Conservation (phyloP, 2,329 filamentous ascomycete species). For the Hymenoscyphus scutula region DNA sequence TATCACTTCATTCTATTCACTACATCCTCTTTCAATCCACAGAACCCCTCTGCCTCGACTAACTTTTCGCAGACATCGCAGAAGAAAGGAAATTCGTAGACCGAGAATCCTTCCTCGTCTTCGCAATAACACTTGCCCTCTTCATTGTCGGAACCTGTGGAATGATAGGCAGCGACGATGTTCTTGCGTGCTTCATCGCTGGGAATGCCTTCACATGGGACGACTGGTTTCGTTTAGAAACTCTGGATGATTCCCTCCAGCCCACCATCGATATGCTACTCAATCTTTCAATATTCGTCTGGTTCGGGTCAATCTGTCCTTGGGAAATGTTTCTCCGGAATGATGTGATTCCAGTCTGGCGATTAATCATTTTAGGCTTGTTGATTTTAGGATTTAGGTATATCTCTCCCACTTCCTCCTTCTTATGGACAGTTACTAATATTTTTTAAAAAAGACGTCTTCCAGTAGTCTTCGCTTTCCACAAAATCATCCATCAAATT, state of each 20-base stretch:
- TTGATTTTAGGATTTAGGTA: slow-evolving; percentile 70
- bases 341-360: slow-evolving; percentile 67
- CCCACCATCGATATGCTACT: slow-evolving; percentile 93
- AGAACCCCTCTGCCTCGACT: not conserved
- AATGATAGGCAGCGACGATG: slow-evolving; percentile 88
- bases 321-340: slow-evolving; percentile 71
- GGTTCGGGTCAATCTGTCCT: slow-evolving; percentile 83
- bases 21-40: not conserved
- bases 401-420: slow-evolving; percentile 2
- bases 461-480: slow-evolving; percentile 71
- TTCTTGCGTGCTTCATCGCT: slow-evolving; percentile 88
- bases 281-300: slow-evolving; percentile 79
- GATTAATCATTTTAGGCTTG: slow-evolving; percentile 70
- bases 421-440: slow-evolving; percentile 9
- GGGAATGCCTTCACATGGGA: slow-evolving; percentile 91
- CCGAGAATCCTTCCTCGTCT: slow-evolving; percentile 37
- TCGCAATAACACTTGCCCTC: slow-evolving; percentile 79
- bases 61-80: slow-evolving; percentile 41
- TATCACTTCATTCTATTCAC: not conserved
- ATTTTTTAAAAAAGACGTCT: slow-evolving; percentile 47
- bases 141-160: slow-evolving; percentile 87
- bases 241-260: slow-evolving; percentile 86
- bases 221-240: slow-evolving; percentile 90
- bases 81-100: slow-evolving; percentile 69
- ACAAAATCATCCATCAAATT: slow-evolving; percentile 77